These are phyloP conservation scores for Naganishia liquefaciens DNA, from an alignment of 1,284 basidiomycete species.

Conservation along the genomic window DNA sequence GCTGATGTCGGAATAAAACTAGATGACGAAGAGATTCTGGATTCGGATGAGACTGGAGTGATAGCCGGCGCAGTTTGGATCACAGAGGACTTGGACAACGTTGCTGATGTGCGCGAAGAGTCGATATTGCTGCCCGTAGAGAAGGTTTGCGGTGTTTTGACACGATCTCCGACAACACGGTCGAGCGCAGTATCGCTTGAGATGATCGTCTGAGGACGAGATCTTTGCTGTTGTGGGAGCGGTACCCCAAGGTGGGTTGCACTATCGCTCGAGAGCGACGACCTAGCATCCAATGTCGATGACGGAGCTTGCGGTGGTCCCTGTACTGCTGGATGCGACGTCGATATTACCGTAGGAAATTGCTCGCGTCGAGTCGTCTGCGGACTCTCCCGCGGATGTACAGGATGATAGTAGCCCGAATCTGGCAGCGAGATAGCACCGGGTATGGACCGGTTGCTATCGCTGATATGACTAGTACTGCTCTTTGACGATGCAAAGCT, in stretches of 20 bases:
- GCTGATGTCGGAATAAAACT: background rate
- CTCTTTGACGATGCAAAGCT: constrained; percentile 11
- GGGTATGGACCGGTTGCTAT: constrained; percentile 15
- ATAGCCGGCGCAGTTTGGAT: constrained; percentile 5
- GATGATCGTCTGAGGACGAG: background rate
- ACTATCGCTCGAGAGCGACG: constrained; percentile 13
- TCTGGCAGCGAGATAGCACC: constrained; percentile 16
- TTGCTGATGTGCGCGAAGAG: background rate
- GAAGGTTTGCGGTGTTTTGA: background rate
- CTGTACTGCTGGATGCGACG: background rate
- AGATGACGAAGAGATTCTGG: background rate
- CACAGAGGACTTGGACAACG: background rate
- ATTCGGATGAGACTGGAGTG: constrained; percentile 14
- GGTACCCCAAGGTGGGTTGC: background rate
- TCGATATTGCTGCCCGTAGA: background rate
- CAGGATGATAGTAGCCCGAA: constrained; percentile 9
- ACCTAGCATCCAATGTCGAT: constrained; percentile 1
- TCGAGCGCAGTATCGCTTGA: background rate
- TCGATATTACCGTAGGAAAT: background rate
- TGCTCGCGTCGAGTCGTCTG: constrained; percentile 1
- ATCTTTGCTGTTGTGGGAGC: constrained; percentile 5
- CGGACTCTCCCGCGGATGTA: background rate
- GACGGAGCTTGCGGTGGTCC: background rate
- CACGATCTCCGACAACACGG: background rate
- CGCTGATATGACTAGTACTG: constrained; percentile 13